Evolutionary conservation across 2,329 filamentous ascomycete species (phyloP).

Genomic region (Rosellinia necatrix): DNA sequence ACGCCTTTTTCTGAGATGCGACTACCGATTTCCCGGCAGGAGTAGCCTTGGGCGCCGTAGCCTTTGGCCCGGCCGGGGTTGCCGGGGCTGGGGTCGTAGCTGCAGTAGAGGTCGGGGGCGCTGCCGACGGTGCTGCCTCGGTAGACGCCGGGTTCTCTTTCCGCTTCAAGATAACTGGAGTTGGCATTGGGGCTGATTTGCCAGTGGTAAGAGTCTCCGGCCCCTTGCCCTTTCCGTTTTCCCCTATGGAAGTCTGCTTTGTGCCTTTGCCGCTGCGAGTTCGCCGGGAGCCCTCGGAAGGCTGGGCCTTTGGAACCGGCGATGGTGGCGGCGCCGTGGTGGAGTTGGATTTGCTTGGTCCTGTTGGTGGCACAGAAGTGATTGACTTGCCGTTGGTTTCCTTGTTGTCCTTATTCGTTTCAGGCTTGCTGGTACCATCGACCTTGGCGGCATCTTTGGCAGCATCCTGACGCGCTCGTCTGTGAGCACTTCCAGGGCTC

Average conservation of each 20-base stretch:
- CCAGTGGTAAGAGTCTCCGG: slow-evolving; percentile 30
- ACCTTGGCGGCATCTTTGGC: slow-evolving; percentile 63
- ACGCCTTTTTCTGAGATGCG: slow-evolving; percentile 41
- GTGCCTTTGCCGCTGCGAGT: slow-evolving; percentile 43
- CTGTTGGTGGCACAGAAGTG: slow-evolving; percentile 27
- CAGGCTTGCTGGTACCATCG: slow-evolving; percentile 51
- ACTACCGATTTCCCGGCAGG: slow-evolving; percentile 32
- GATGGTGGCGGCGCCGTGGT: slow-evolving; percentile 33
- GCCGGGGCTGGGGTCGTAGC: slow-evolving; percentile 37
- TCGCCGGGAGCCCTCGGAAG: slow-evolving; percentile 42
- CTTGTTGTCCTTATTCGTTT: slow-evolving; percentile 42
- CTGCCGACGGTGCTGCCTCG: slow-evolving; percentile 25
- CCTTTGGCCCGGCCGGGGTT: slow-evolving; percentile 41
- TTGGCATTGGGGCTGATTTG: slow-evolving; percentile 37
- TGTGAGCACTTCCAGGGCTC: slow-evolving; percentile 65
- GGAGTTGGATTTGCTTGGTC: slow-evolving; percentile 29
- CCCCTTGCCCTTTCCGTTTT: slow-evolving; percentile 37
- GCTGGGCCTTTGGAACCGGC: slow-evolving; percentile 38
- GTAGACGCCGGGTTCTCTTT: slow-evolving; percentile 32
- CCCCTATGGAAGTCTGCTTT: slow-evolving; percentile 38
- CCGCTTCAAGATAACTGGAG: slow-evolving; percentile 40
- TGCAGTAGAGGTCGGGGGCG: slow-evolving; percentile 32
- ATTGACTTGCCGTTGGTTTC: slow-evolving; percentile 34
- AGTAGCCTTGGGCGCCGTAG: slow-evolving; percentile 29
- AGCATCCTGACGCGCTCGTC: slow-evolving; percentile 62